A percentile compares a stretch with the other conserved stretches of the same genome.
Evolutionary conservation across 2,329 filamentous ascomycete genomes (phyloP).

Genomic region (Aspergillus versicolor): DNA sequence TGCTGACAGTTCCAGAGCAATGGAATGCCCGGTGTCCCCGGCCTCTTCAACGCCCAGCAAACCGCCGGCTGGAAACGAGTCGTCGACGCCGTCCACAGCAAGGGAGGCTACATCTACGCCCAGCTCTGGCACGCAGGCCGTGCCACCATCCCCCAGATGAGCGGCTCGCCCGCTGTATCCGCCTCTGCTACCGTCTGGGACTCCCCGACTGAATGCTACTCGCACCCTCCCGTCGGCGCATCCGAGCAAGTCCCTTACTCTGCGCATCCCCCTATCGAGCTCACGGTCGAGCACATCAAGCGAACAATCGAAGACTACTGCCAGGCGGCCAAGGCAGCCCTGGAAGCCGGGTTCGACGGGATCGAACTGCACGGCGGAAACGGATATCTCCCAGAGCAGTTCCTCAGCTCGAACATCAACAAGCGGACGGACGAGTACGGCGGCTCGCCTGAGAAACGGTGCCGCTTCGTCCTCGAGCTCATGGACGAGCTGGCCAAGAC

Average conservation of each 20-base stretch:
- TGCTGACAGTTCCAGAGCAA: constrained; percentile 29
- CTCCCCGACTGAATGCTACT: constrained; percentile 44
- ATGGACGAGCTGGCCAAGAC: constrained; percentile 46
- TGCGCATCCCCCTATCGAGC: constrained; percentile 45
- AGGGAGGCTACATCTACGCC: constrained; percentile 49
- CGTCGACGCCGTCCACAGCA: constrained; percentile 51
- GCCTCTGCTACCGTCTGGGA: constrained; percentile 49
- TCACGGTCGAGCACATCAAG: constrained; percentile 49
- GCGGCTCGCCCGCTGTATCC: constrained; percentile 37
- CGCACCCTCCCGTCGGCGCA: constrained; percentile 38
- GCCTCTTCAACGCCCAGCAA: constrained; percentile 40
- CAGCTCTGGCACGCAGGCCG: constrained; percentile 50
- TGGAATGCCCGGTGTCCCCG: constrained; percentile 39
- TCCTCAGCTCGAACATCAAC: constrained; percentile 52
- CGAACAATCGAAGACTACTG: constrained; percentile 47
- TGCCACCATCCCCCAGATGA: constrained; percentile 43
- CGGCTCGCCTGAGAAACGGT: constrained; percentile 53
- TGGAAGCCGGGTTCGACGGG: constrained; percentile 57
- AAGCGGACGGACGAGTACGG: constrained; percentile 52
- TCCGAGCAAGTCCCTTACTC: constrained; percentile 38
- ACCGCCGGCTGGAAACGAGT: constrained; percentile 52
- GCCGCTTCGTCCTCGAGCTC: constrained; percentile 58
- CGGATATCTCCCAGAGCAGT: constrained; percentile 55
- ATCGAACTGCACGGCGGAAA: constrained; percentile 53
- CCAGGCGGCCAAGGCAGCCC: constrained; percentile 48